Base-by-base conservation (phyloP, 2,329 filamentous ascomycete species). In the Aspergillus sp. region DNA sequence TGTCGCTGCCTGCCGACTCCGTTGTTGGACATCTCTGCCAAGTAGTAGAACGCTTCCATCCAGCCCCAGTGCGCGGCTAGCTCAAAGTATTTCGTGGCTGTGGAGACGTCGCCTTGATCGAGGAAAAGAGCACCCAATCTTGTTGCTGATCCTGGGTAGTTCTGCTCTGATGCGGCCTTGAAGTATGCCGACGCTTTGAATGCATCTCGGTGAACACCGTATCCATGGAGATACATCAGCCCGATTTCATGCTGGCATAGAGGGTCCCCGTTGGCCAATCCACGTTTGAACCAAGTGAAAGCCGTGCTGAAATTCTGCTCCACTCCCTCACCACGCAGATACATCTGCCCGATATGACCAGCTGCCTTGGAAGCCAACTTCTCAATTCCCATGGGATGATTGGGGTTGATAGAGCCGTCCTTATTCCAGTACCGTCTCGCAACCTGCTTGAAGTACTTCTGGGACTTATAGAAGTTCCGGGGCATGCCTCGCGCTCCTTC, bases 21-120 rank as follows among this genome's bases (percentile, higher is more conserved):
- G 53, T 88, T 81, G 57, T 90, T 81, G 20, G 84, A 85, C 74
- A 95, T 82, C 68, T 96, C 90, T 2, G 88, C 90, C 3, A 96
- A 80, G 65, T 95, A 95, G 70, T 95, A 96, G 63, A 88, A 88
- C 0, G 90, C 87, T 67, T 95, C 90, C 52, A 95, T 86, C 61
- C 90, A 86, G 12, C 85, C 85, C 63, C 89, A 89, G 20, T 88
- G 77, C 37, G 85, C 85, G 4, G 90, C 90, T 43, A 91, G 77
- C 61, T 95, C 90, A 59, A 96, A 95, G 65, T 94, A 95, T 56
- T 85, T 83, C 50, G 83, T 86, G 2, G 90, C 90, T 0, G 84
- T 83, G 4, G 78, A 73, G n/a, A 93, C 72, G 57, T 95, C 89
- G 15, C 89, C 90, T 65, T 94, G 89, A 58, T 95, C 90, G 5